Evolutionary conservation across 1,284 basidiomycete species (phyloP).

Genomic region (Melanopsichium pennsylvanicum): DNA sequence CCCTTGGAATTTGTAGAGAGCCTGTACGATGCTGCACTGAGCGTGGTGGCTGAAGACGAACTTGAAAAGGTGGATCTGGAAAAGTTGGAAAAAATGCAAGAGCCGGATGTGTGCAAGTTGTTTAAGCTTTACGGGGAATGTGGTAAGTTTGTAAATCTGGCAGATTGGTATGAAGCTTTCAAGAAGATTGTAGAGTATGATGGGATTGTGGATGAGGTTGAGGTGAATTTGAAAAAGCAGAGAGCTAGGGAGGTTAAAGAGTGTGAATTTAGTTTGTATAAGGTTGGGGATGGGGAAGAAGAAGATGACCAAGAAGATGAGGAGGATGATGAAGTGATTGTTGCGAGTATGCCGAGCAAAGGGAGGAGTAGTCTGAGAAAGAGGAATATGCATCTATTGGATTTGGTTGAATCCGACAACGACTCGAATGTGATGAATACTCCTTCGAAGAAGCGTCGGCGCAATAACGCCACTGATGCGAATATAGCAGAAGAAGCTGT

Average conservation of each 20-base stretch:
- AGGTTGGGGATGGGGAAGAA: no score
- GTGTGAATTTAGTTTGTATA: background rate
- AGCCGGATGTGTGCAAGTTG: conserved; percentile 55
- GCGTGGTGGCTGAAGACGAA: conserved; percentile 26
- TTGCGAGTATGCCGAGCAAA: conserved; percentile 8
- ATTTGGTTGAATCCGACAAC: conserved; percentile 6
- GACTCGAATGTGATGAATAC: conserved; percentile 20
- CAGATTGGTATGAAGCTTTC: conserved; percentile 62
- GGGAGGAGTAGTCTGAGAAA: conserved; percentile 3
- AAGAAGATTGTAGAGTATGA: conserved; percentile 42
- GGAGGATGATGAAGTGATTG: background rate
- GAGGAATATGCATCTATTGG: background rate
- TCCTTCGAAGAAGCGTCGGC: conserved; percentile 6
- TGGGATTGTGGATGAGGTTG: background rate
- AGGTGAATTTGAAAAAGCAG: conserved; percentile 1
- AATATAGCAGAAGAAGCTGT: background rate
- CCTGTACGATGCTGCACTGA: conserved; percentile 37
- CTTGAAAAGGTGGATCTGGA: conserved; percentile 18
- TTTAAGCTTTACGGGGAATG: conserved; percentile 57
- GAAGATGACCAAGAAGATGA: background rate
- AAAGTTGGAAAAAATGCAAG: background rate
- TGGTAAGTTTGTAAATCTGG: conserved; percentile 59
- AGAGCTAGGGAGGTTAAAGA: background rate
- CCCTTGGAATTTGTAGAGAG: conserved; percentile 33
- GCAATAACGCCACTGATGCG: background rate